Evolutionary conservation across 225 moss, liverwort and hornwort genomes (phyloP).

Genomic region (Ulota crispa): DNA sequence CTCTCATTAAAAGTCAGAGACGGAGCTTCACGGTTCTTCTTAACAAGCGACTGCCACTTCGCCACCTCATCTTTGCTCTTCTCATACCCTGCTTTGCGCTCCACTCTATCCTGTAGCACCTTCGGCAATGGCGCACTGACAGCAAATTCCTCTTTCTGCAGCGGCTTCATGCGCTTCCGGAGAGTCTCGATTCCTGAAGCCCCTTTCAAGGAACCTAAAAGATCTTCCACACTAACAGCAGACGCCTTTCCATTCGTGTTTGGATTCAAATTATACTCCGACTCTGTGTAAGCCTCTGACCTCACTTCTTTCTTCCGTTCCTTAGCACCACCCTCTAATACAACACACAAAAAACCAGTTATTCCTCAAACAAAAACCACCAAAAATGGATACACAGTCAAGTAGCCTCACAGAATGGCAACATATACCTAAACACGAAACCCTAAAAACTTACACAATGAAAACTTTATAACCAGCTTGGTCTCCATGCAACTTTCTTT

Average conservation of each 20-base stretch:
- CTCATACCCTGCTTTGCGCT: slow-evolving; percentile 80
- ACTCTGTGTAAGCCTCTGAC: slow-evolving; percentile 79
- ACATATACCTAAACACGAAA: not conserved
- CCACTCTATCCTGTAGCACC: slow-evolving; percentile 78
- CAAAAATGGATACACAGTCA: not conserved
- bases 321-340: slow-evolving; percentile 46
- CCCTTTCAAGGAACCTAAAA: slow-evolving; percentile 70
- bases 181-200: slow-evolving; percentile 68
- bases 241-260: slow-evolving; percentile 38
- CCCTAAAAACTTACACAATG: not conserved
- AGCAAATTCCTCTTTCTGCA: slow-evolving; percentile 60
- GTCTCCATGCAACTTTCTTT: not conserved
- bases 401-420: not conserved
- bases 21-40: slow-evolving; percentile 83
- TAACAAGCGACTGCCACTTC: slow-evolving; percentile 74
- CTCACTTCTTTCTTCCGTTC: slow-evolving; percentile 63
- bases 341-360: slow-evolving; percentile 1
- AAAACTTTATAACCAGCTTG: not conserved
- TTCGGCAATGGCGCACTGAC: slow-evolving; percentile 76
- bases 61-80: slow-evolving; percentile 76
- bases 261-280: slow-evolving; percentile 78
- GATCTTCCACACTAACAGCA: slow-evolving; percentile 68
- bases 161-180: slow-evolving; percentile 80
- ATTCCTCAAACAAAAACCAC: not conserved
- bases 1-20: slow-evolving; percentile 61